A percentile compares a stretch with the other conserved stretches of the same genome.
Evolutionary conservation across 2,329 filamentous ascomycete genomes (phyloP).

Genomic region (Sarocladium brachiariae): DNA sequence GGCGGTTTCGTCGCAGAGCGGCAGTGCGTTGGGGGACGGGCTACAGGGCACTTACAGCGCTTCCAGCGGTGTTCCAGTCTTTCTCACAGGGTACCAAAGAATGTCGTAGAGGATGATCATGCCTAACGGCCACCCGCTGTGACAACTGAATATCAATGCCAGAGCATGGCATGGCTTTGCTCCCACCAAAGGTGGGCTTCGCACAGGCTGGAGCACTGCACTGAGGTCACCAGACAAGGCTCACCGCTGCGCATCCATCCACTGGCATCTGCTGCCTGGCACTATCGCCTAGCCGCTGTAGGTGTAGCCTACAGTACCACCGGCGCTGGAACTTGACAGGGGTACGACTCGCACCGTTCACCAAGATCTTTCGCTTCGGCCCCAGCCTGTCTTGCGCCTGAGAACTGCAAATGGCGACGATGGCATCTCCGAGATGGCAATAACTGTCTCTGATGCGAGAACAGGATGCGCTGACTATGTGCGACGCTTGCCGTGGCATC

Average conservation of each 20-base stretch:
- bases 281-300: neutral
- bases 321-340: slow-evolving; percentile 1
- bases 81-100: too few relatives aligned
- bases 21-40: neutral
- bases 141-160: neutral
- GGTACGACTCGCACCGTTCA: slow-evolving; percentile 1
- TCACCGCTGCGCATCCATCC: neutral
- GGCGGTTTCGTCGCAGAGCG: neutral
- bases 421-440: neutral
- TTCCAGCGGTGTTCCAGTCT: neutral
- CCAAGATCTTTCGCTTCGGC: neutral
- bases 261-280: neutral
- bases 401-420: too few relatives aligned
- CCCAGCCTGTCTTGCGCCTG: neutral
- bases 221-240: neutral
- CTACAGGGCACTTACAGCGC: neutral
- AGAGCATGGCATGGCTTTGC: neutral
- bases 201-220: neutral
- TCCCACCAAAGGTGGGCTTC: too few relatives aligned
- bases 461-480: neutral
- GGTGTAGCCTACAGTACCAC: slow-evolving; percentile 3
- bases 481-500: neutral
- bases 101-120: neutral
- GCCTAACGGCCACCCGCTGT: neutral
- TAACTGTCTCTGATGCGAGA: neutral